phyloP scores from a whole-genome alignment of 2,329 filamentous ascomycete species.

The Chrysoporthe puriensis region DNA sequence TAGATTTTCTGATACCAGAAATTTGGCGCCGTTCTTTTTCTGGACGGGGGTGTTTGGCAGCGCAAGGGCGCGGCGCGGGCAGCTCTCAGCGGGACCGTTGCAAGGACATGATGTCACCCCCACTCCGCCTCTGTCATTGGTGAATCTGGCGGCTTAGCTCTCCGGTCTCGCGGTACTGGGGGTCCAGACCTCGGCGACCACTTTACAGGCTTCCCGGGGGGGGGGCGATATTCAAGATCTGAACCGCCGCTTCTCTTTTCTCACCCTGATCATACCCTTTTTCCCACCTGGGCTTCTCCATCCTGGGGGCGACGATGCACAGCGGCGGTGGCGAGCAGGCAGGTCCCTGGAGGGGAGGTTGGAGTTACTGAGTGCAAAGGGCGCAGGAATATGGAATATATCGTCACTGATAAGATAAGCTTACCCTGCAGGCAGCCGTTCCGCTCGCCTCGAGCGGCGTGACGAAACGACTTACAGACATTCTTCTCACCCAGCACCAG shows the following conservation, averaged over 20 bases:
- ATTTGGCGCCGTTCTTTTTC: constrained; percentile 21
- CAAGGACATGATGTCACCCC: constrained; percentile 27
- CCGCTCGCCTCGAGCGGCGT: background rate
- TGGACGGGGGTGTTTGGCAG: constrained; percentile 8
- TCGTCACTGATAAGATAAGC: constrained; percentile 9
- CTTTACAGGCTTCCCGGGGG: background rate
- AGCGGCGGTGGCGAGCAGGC: background rate
- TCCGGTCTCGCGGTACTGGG: constrained; percentile 4
- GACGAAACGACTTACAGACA: constrained; percentile 3
- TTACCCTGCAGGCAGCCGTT: background rate
- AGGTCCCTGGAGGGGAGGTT: background rate
- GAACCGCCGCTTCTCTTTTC: background rate
- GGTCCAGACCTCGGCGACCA: constrained; percentile 4
- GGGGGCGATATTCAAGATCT: background rate
- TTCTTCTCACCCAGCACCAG: background rate
- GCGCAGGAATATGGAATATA: background rate
- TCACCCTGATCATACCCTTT: background rate
- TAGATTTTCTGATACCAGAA: constrained; percentile 13
- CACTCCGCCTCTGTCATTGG: constrained; percentile 17
- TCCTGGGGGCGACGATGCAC: background rate
- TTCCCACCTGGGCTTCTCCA: background rate
- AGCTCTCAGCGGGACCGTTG: constrained; percentile 1
- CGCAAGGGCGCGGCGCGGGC: constrained; percentile 15
- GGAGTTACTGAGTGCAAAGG: background rate
- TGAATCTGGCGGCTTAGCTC: background rate